Percentiles rank a stretch among this genome's conserved stretches.
phyloP scores from a whole-genome alignment of 1,284 basidiomycete genomes.

The Ceratobasidium sp. region DNA sequence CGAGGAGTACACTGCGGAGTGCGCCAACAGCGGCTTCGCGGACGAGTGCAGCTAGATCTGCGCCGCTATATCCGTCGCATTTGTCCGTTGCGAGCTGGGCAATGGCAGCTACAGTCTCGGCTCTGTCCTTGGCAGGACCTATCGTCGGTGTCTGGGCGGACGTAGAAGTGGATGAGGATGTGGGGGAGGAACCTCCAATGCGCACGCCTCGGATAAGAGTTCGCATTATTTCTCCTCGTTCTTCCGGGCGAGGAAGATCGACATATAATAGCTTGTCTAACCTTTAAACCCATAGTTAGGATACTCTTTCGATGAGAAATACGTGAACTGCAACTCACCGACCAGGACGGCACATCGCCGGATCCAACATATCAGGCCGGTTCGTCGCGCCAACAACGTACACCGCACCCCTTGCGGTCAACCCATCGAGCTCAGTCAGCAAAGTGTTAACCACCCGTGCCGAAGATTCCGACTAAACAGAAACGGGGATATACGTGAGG shows the following conservation, averaged over 20 bases:
- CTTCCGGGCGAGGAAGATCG: conserved; percentile 83
- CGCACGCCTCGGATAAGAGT: conserved; percentile 80
- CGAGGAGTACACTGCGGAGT: conserved; percentile 58
- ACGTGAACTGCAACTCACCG: conserved; percentile 58
- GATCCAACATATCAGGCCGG: conserved; percentile 99
- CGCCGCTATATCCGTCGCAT: conserved; percentile 91
- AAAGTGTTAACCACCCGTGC: conserved; percentile 98
- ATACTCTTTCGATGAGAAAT: not conserved
- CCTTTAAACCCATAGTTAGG: not conserved
- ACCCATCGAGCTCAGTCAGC: conserved; percentile 94
- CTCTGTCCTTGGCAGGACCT: conserved; percentile 46
- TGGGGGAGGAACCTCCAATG: conserved; percentile 60
- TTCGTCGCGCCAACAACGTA: conserved; percentile 98
- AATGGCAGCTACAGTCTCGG: conserved; percentile 62
- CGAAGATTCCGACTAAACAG: conserved; percentile 89
- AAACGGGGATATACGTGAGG: not conserved
- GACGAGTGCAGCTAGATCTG: conserved; percentile 88
- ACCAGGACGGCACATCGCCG: conserved; percentile 97
- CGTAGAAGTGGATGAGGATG: not conserved
- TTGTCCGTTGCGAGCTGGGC: conserved; percentile 59
- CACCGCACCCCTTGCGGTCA: conserved; percentile 90
- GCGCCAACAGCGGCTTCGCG: conserved; percentile 92
- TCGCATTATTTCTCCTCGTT: conserved; percentile 88
- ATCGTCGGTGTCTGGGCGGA: not conserved
- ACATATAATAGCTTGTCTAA: conserved; percentile 98